phyloP scores from a whole-genome alignment of 768 basidiomycete genomes.

The Agaricus subrufescens region DNA sequence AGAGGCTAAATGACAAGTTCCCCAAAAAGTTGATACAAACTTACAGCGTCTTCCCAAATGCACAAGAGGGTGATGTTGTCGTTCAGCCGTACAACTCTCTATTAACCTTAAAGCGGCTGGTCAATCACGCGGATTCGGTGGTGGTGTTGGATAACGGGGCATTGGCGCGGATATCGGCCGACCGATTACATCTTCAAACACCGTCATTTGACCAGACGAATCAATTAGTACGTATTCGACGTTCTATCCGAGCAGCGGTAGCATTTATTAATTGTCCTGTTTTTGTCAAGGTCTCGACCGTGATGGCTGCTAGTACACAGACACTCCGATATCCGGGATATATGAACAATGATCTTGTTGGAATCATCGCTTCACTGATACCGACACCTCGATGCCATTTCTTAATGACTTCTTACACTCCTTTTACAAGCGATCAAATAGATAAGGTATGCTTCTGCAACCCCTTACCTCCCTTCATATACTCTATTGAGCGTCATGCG shows the following conservation, averaged over 20 bases:
- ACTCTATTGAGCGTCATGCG: background rate
- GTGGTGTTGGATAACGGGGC: slow-evolving; percentile 98
- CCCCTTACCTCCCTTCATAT: background rate
- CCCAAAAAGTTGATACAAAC: slow-evolving; percentile 99
- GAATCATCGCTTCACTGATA: slow-evolving; percentile 93
- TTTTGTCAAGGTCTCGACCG: slow-evolving; percentile 75
- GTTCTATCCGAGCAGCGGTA: background rate
- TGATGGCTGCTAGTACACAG: slow-evolving; percentile 96
- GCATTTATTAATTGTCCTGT: background rate
- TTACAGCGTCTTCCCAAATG: slow-evolving; percentile 97
- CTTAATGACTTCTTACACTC: slow-evolving; percentile 98
- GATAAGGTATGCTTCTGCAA: slow-evolving; percentile 64
- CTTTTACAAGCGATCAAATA: slow-evolving; percentile 95
- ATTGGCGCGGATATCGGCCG: slow-evolving; percentile 86
- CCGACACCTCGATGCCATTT: slow-evolving; percentile 98
- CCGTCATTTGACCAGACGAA: slow-evolving; percentile 91
- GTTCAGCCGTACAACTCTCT: slow-evolving; percentile 98
- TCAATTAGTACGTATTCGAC: slow-evolving; percentile 57
- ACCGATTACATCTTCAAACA: slow-evolving; percentile 83
- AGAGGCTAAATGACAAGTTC: slow-evolving; percentile 94
- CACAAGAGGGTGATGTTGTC: slow-evolving; percentile 91
- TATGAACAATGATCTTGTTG: slow-evolving; percentile 99
- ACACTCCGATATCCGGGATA: slow-evolving; percentile 96
- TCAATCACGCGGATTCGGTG: slow-evolving; percentile 95
- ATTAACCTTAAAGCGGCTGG: slow-evolving; percentile 86